Conservation (phyloP, 129 eudicot genomes). For the Logfia minima region DNA sequence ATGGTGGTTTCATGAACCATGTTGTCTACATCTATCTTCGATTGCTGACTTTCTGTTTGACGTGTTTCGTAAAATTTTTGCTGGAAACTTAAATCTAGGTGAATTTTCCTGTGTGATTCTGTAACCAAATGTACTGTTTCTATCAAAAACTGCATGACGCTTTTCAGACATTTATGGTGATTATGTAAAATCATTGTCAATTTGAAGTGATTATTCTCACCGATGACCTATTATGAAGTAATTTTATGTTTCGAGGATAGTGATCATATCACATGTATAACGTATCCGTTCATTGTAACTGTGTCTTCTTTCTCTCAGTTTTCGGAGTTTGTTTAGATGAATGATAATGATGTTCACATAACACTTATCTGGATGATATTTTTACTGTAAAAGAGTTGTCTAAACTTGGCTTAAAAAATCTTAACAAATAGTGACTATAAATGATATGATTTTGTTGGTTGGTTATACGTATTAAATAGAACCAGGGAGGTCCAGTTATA, state of each 20-base stretch:
- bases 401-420: no score
- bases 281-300: background rate
- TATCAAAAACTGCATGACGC: background rate
- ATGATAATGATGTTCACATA: no score
- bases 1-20: background rate
- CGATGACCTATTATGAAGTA: background rate
- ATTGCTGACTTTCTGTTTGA: slow-evolving; percentile 13
- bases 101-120: slow-evolving; percentile 13
- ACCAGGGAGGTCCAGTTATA: no score
- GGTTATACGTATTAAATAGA: no score
- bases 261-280: background rate
- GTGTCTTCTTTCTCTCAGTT: background rate
- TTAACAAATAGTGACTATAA: no score
- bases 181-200: background rate
- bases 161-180: background rate
- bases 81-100: slow-evolving; percentile 11
- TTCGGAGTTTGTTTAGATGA: no score
- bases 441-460: no score
- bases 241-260: background rate
- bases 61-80: slow-evolving; percentile 6
- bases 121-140: background rate
- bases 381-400: no score
- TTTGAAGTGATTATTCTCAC: background rate
- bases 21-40: background rate
- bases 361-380: no score